Base-by-base conservation (phyloP, 148 eudicot genomes). In the Rhododendron molle region DNA sequence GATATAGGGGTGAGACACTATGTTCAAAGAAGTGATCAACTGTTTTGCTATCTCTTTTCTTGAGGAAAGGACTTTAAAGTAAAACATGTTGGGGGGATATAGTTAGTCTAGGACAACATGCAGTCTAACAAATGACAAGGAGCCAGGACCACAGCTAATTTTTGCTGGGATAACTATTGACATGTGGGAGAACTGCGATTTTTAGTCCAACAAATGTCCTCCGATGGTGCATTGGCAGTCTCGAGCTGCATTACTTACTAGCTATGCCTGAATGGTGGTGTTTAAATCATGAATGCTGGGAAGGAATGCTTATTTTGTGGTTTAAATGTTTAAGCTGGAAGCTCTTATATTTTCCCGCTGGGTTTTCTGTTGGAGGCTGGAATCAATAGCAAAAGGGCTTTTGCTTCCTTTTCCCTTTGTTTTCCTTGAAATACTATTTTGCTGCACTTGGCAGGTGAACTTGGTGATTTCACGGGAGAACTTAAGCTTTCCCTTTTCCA, bases 401-500 rank as follows among this genome's bases (percentile, higher is more conserved):
- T 50, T 52, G 5, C 34, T 32, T 81, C 20, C 11, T 71, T 72
- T 56, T 52, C 21, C 20, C 16, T 6, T 54, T 47, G 62, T 43
- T 15, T 38, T 76, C 20, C 13, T 26, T 65, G 20, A 18, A 76
- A 62, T 3, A 20, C 80, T 52, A 79, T 30, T 84, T 34, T 69
- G 20, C 46, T 67, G 2, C 8, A 86, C 84, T 83, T 90, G 85
- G 86, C 93, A 97, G 99, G 94, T 89, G 94, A 97, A 84, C 95
- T 93, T 83, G 98, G 96, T 72, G 95, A 93, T 90, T 90, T 85
- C 54, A 87, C 93, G n/a, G 95, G 94, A 72, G 98, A 93, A 83
- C 93, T 97, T 79, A 95, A 97, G 92, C 96, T 97, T 91, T 97
- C 99, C 38, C 91, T 97, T 87, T 96, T 97, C 86, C 99, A 97